Evolutionary conservation across 768 basidiomycete species (phyloP).

Genomic region (Chiua virens): DNA sequence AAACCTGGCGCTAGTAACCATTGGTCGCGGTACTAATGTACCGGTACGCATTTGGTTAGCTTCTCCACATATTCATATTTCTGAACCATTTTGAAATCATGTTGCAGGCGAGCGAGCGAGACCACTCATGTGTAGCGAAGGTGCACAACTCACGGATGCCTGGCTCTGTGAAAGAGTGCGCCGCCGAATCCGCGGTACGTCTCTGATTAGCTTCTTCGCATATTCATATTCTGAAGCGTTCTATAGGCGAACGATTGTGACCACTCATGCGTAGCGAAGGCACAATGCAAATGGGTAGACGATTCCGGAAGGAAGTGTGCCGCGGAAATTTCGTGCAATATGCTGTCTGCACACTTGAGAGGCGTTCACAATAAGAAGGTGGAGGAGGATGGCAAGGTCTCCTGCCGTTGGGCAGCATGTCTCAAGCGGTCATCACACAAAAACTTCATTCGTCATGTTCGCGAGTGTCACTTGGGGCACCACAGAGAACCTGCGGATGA

Average conservation of each 20-base stretch:
- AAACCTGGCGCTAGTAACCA: no score
- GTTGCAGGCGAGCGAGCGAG: no score
- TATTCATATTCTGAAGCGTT: no score
- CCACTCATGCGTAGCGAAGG: background rate
- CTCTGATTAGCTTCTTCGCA: no score
- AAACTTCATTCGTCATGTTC: conserved; percentile 4
- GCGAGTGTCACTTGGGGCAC: background rate
- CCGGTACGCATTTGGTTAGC: no score
- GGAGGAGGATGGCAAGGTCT: fast-evolving
- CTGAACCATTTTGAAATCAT: no score
- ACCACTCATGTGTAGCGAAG: background rate
- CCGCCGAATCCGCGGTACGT: no score
- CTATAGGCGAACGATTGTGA: no score
- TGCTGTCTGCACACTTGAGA: background rate
- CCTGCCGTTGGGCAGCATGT: background rate
- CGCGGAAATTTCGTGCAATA: background rate
- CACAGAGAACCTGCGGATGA: background rate
- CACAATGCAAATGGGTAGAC: background rate
- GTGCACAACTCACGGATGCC: background rate
- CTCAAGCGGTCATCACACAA: fast-evolving
- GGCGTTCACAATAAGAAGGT: background rate
- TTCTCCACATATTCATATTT: no score
- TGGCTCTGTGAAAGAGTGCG: no score
- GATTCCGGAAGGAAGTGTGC: no score
- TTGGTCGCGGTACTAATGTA: no score